These are phyloP conservation scores for Sugiyamaella paludigena DNA, from an alignment of 1,139 yeast species.

Conservation along the genomic window DNA sequence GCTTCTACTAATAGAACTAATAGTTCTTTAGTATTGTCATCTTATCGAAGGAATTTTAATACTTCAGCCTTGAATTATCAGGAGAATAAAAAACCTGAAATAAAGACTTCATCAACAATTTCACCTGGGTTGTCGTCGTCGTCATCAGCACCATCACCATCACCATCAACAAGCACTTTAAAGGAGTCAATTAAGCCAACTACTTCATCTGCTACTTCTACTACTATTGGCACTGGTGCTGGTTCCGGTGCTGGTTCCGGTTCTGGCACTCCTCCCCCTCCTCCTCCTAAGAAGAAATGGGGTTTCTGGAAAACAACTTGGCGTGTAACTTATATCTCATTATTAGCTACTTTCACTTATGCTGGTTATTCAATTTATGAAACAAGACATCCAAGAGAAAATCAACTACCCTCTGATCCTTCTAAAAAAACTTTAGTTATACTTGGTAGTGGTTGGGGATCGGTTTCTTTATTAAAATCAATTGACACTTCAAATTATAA, in stretches of 20 bases:
- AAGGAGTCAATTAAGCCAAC: neutral
- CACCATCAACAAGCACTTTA: too few species aligned
- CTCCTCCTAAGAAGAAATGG: conserved; percentile 17
- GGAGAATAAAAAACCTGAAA: too few species aligned
- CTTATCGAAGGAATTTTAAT: too few species aligned
- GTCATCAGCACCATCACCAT: too few species aligned
- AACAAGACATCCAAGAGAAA: conserved; percentile 38
- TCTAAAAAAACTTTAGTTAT: conserved; percentile 85
- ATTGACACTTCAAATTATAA: conserved; percentile 84
- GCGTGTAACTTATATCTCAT: conserved; percentile 35
- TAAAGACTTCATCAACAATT: too few species aligned
- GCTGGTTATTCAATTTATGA: conserved; percentile 38
- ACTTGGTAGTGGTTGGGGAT: conserved; percentile 95
- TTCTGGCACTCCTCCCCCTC: conserved; percentile 7
- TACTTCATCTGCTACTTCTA: conserved; percentile 1
- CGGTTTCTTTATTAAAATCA: conserved; percentile 75
- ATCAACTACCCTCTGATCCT: conserved; percentile 43
- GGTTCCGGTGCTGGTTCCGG: conserved; percentile 9
- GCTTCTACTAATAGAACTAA: too few species aligned
- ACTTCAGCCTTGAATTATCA: too few species aligned
- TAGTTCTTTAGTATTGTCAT: too few species aligned
- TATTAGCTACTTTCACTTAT: conserved; percentile 33
- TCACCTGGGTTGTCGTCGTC: too few species aligned
- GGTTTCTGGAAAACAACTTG: conserved; percentile 34
- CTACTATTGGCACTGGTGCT: conserved; percentile 29